phyloP scores from a whole-genome alignment of 2,329 filamentous ascomycete species.

The Fonsecaea monophora region DNA sequence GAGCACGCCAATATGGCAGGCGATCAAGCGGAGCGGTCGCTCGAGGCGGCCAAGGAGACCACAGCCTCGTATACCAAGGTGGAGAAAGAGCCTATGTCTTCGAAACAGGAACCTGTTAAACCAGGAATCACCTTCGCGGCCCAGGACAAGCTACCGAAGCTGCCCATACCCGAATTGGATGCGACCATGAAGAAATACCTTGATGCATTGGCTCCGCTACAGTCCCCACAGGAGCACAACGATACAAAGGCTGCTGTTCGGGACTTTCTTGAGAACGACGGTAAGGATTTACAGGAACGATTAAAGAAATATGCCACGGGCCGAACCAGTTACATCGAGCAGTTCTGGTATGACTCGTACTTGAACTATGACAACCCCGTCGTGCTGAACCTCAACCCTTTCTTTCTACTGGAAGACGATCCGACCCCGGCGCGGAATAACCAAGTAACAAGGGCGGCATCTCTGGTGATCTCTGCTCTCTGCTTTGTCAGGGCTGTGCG shows the following conservation, averaged over 20 bases:
- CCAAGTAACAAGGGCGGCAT: constrained; percentile 92
- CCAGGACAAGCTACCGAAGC: constrained; percentile 86
- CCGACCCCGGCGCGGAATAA: constrained; percentile 95
- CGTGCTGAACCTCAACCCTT: constrained; percentile 95
- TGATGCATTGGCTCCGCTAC: constrained; percentile 78
- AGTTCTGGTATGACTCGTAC: constrained; percentile 99
- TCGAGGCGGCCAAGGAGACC: constrained; percentile 36
- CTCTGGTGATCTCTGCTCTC: constrained; percentile 85
- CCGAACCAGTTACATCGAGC: constrained; percentile 96
- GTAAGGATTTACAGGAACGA: constrained; percentile 83
- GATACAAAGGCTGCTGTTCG: constrained; percentile 81
- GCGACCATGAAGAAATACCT: constrained; percentile 80
- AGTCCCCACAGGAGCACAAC: constrained; percentile 78
- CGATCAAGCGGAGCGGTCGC: constrained; percentile 39
- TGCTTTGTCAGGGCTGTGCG: constrained; percentile 92
- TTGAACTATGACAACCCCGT: constrained; percentile 98
- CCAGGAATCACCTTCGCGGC: constrained; percentile 84
- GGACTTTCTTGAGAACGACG: constrained; percentile 82
- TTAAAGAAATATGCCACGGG: constrained; percentile 88
- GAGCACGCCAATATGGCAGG: constrained; percentile 41
- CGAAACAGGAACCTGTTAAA: constrained; percentile 58
- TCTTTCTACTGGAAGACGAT: constrained; percentile 96
- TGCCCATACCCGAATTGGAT: constrained; percentile 90
- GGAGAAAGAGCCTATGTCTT: constrained; percentile 56
- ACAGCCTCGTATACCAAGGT: constrained; percentile 52